These are phyloP conservation scores for Malassezia vespertilionis DNA, from an alignment of 1,284 basidiomycete species.

Conservation along the genomic window DNA sequence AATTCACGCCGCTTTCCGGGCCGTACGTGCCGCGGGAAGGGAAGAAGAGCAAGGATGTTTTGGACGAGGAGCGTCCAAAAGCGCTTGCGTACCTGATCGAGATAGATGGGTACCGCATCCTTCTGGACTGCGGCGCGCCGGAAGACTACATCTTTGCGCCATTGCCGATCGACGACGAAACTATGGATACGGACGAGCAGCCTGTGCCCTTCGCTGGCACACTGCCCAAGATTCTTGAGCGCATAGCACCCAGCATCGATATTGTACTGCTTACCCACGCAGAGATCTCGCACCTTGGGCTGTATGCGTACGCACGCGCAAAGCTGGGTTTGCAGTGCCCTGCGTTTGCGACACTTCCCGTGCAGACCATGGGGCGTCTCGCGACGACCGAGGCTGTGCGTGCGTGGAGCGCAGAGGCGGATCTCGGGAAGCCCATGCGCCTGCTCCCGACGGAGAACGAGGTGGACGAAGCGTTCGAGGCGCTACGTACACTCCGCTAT, in stretches of 20 bases:
- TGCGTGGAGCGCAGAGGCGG: constrained; percentile 33
- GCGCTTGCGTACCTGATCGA: constrained; percentile 64
- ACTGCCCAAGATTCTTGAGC: constrained; percentile 9
- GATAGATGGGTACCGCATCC: constrained; percentile 82
- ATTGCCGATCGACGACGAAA: too few relatives aligned
- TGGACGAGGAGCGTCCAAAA: constrained; percentile 29
- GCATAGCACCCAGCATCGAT: constrained; percentile 61
- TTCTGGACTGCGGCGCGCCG: constrained; percentile 72
- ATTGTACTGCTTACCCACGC: constrained; percentile 87
- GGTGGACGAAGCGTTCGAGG: constrained; percentile 88
- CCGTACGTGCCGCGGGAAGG: constrained; percentile 21
- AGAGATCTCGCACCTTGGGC: constrained; percentile 71
- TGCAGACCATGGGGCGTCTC: constrained; percentile 88
- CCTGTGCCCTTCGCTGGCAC: background rate
- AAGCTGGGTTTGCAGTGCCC: constrained; percentile 79
- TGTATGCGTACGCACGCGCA: constrained; percentile 81
- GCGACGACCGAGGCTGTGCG: constrained; percentile 50
- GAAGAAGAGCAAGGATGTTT: background rate
- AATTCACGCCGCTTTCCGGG: constrained; percentile 32
- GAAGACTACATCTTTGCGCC: constrained; percentile 37
- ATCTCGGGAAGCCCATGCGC: constrained; percentile 23
- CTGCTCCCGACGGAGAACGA: constrained; percentile 68
- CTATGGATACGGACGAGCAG: too few relatives aligned
- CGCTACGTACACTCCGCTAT: constrained; percentile 80
- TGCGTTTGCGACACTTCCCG: constrained; percentile 89